Conservation (phyloP, 2,329 filamentous ascomycete species). For the Calonectria honghensis region DNA sequence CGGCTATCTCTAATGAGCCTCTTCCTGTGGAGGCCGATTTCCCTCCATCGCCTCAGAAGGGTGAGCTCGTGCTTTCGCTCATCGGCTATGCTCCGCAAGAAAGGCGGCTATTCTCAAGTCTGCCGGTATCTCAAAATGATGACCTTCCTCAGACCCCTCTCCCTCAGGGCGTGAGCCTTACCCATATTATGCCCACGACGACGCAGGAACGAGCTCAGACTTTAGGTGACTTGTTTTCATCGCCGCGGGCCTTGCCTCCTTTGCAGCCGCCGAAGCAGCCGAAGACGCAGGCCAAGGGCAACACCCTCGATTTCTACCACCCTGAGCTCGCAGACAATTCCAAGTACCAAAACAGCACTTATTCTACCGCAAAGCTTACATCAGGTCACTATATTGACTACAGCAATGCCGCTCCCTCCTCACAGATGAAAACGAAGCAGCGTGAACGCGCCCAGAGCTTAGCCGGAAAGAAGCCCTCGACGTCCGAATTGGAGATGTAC, state of each 20-base stretch:
- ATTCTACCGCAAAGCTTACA: slow-evolving; percentile 79
- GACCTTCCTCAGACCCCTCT: slow-evolving; percentile 70
- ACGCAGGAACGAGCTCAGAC: slow-evolving; percentile 74
- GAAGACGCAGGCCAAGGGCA: slow-evolving; percentile 80
- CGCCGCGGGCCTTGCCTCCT: slow-evolving; percentile 78
- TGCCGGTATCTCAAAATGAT: slow-evolving; percentile 67
- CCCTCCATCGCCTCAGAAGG: slow-evolving; percentile 64
- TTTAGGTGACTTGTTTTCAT: slow-evolving; percentile 84
- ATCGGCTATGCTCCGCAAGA: slow-evolving; percentile 84
- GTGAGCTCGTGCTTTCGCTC: slow-evolving; percentile 81
- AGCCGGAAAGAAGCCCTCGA: slow-evolving; percentile 75
- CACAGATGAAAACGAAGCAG: slow-evolving; percentile 76
- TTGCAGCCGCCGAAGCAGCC: slow-evolving; percentile 83
- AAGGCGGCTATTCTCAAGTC: slow-evolving; percentile 89
- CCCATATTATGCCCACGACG: slow-evolving; percentile 59
- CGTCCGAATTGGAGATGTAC: slow-evolving; percentile 74
- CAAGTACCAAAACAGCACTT: slow-evolving; percentile 73
- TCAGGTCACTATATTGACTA: slow-evolving; percentile 83
- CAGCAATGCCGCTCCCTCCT: slow-evolving; percentile 76
- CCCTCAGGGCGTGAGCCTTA: slow-evolving; percentile 81
- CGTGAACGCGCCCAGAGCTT: slow-evolving; percentile 83
- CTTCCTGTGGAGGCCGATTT: slow-evolving; percentile 64
- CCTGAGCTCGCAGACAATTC: slow-evolving; percentile 74
- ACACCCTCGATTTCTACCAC: slow-evolving; percentile 71
- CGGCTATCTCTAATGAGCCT: slow-evolving; percentile 61